Evolutionary conservation across 345 rosid genomes (phyloP), one percentile per base, ranked within the genome.

Genomic region (Citrus reticulata): DNA sequence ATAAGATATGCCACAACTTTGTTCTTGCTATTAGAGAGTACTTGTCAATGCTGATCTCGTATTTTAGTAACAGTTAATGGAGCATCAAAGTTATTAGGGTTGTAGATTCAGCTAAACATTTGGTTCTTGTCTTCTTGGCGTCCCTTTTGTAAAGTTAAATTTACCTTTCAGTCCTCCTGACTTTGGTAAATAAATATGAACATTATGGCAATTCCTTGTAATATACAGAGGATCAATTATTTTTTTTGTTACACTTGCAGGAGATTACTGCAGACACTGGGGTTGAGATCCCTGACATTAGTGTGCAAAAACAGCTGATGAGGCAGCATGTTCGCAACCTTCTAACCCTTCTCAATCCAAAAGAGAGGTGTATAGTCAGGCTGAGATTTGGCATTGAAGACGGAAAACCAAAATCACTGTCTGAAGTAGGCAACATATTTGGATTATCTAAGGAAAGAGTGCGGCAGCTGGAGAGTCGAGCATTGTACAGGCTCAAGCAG

Each of bases 391-490:
- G 98, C 75, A 87, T 95, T 20, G 94, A 86, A 68, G 96, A 85
- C 1, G 92, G 92, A 0, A 88, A 84, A 57, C 88, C 80, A 77
- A 86, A 85, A 77, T 89, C 98, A 1, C 83, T 93, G 55, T 83
- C 92, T 3, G 98, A 89, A 79, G 85, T 93, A 5, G 98, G 97
- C 22, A 80, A 81, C 51, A 79, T 86, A 35, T 85, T 85, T 61
- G 94, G 97, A 51, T 77, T 95, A 71, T 85, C 93, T 0, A 92
- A 88, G 85, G 97, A 95, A 81, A 84, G 97, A 79, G 94, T 91
- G 54, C 81, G 99, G 68, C 96, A 95, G 70, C 79, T 95, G 79
- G 96, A 93, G 85, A 88, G 83, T 88, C 81, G 91, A 66, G 96
- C 98, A 25, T 60, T 91, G 66, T 83, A 87, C 84, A 92, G 91